Evolutionary conservation across 2,329 filamentous ascomycete genomes (phyloP), one percentile per base, ranked within the genome.

Genomic region (Truncatella angustata): DNA sequence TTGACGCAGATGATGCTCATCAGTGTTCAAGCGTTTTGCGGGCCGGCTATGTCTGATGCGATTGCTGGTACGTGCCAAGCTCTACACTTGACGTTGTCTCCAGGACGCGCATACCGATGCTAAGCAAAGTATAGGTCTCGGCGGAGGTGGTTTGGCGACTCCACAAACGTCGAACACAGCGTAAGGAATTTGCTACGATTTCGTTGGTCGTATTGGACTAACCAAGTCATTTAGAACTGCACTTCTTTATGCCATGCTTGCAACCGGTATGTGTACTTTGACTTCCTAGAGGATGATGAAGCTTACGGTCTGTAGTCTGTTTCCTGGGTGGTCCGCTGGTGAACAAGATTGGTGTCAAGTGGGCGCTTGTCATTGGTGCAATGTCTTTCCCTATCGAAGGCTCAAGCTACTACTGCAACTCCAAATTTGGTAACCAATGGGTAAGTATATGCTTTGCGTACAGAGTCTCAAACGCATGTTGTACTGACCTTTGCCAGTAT

Each of bases 1-100:
- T 65, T 77, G 56, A 77, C 73, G 4, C 73, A 77, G 60, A 77
- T 77, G 74, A 60, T 77, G 58, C 63, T 76, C 4, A 59, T 77
- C 10, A 76, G 73, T 36, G 60, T 76, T 9, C 74, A 77, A 56
- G 72, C 73, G 0, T 76, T 76, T 40, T 72, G 69, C 53, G 70
- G 70, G 2, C 70, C 70, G 18, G 70, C 70, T 21, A 72, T 73
- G 70, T 60, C 64, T 6, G 69, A 72, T 43, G 70, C 70, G 1
- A 73, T 72, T 47, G 63, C 68, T 3, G 68, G 67, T 70, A 30
- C 44, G 64, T 52, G 18, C n/a, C n/a, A n/a, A n/a, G n/a, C n/a
- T n/a, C n/a, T n/a, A n/a, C n/a, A n/a, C n/a, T n/a, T n/a, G n/a
- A n/a, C n/a, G n/a, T n/a, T n/a, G n/a, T n/a, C n/a, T n/a, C n/a